Conservation (phyloP, 2,329 filamentous ascomycete genomes). For the Colletotrichum sp. region DNA sequence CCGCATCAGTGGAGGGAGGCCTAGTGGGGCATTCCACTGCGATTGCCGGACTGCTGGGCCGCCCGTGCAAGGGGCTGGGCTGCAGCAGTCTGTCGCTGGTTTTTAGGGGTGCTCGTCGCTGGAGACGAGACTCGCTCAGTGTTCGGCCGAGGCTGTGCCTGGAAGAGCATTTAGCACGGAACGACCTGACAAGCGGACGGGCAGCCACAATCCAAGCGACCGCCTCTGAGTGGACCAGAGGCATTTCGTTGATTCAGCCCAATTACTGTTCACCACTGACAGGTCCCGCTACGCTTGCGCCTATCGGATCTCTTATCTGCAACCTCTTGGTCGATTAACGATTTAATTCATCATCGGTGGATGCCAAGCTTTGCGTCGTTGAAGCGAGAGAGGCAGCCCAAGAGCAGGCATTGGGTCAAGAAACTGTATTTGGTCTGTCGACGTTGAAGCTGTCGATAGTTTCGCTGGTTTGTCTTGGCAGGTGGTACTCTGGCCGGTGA, state of each 20-base stretch:
- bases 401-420: neutral
- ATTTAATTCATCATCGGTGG: neutral
- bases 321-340: neutral
- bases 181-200: neutral
- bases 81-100: neutral
- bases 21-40: neutral
- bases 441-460: slow-evolving; percentile 2
- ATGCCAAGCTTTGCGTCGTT: neutral
- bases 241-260: slow-evolving; percentile 24
- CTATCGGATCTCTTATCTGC: slow-evolving; percentile 13
- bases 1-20: slow-evolving; percentile 7
- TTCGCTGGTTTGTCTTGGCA: slow-evolving; percentile 9
- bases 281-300: neutral
- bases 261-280: slow-evolving; percentile 21
- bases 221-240: slow-evolving; percentile 18
- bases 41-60: slow-evolving; percentile 20
- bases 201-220: slow-evolving; percentile 13
- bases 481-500: neutral
- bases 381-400: neutral
- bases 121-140: neutral
- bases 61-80: slow-evolving; percentile 1
- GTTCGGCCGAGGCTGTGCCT: neutral
- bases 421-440: neutral
- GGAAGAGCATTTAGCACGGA: neutral
- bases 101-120: neutral